Base-by-base conservation (phyloP, 176 grass and related monocot species). In the Lolium perenne region DNA sequence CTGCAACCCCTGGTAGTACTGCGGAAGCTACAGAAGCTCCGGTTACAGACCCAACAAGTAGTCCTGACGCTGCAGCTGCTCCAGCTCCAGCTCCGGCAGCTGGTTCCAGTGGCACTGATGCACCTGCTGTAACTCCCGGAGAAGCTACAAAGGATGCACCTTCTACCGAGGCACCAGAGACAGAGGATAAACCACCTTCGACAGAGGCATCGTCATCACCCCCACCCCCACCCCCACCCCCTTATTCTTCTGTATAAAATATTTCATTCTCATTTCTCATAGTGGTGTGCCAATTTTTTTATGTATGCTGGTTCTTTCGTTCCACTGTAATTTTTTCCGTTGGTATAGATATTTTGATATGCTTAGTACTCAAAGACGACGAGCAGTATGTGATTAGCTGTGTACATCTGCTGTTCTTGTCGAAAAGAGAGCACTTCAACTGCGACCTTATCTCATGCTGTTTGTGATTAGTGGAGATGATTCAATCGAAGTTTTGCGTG, bases 351-450 rank as follows among this genome's bases (percentile, higher is more conserved):
- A 38, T 87, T 80, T 85, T 85, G 43, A 38, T 82, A 48, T 21
- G 3, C 59, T 5, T 25, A 46, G n/a, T 38, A 69, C 76, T 63
- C 43, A 38, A 62, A 73, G 69, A 76, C 61, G 69, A 22, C 51
- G 78, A 46, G 81, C 89, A 81, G 81, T 76, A 55, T 87, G 81
- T 91, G 85, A 91, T 85, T 87, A 91, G 85, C 68, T 41, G 3
- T 91, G 85, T 87, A 87, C 81, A 84, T 91, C 81, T 40, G 79
- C 81, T 87, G 89, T 14, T 82, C 58, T 63, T 82, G 69, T 80
- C 68, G 26, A 51, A 12, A 38, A 7, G 59, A 76, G 59, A 59
- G 69, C 68, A 18, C 25, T 38, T n/a, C 41, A 49, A 67, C 65
- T n/a, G 80, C 48, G 76, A 26, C 38, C n/a, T 40, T 80, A 75